Conservation (phyloP, 164 flowering plant species). For the Hamamelis virginiana region DNA sequence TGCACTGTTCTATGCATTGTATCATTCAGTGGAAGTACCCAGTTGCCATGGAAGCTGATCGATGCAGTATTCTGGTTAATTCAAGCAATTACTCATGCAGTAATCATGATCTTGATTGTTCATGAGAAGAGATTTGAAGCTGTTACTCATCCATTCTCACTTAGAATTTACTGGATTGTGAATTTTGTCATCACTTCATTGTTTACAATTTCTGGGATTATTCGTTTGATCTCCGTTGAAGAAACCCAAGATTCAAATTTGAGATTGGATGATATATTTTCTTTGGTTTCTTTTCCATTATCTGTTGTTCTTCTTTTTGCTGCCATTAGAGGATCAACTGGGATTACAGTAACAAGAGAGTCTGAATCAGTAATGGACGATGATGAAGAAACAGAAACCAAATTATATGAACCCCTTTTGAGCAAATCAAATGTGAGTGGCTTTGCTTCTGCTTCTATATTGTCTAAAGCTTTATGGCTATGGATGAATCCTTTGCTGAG, state of each 20-base stretch:
- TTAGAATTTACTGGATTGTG: slow-evolving; percentile 66
- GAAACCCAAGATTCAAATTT: slow-evolving; percentile 22
- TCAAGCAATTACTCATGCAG: slow-evolving; percentile 55
- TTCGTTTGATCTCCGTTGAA: slow-evolving; percentile 31
- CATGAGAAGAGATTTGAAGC: slow-evolving; percentile 80
- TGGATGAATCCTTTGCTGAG: slow-evolving; percentile 88
- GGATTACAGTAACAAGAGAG: slow-evolving; percentile 33
- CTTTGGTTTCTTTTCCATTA: slow-evolving; percentile 41
- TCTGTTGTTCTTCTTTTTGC: slow-evolving; percentile 43
- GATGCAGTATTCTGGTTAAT: slow-evolving; percentile 60
- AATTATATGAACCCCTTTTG: slow-evolving; percentile 39
- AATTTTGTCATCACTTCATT: slow-evolving; percentile 39
- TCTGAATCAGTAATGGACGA: slow-evolving; percentile 18
- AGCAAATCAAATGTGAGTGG: slow-evolving; percentile 42
- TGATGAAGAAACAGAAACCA: slow-evolving; percentile 19
- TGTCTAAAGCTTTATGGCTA: slow-evolving; percentile 66
- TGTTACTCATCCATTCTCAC: slow-evolving; percentile 55
- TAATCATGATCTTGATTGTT: slow-evolving; percentile 42
- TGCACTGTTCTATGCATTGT: slow-evolving; percentile 40
- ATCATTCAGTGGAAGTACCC: slow-evolving; percentile 29
- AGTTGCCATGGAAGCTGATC: slow-evolving; percentile 42
- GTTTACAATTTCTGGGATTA: slow-evolving; percentile 48
- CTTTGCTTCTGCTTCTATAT: slow-evolving; percentile 61
- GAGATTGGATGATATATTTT: slow-evolving; percentile 52
- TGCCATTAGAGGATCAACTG: slow-evolving; percentile 71